Conservation (phyloP, 768 basidiomycete species). For the Tephrocybe sp. region DNA sequence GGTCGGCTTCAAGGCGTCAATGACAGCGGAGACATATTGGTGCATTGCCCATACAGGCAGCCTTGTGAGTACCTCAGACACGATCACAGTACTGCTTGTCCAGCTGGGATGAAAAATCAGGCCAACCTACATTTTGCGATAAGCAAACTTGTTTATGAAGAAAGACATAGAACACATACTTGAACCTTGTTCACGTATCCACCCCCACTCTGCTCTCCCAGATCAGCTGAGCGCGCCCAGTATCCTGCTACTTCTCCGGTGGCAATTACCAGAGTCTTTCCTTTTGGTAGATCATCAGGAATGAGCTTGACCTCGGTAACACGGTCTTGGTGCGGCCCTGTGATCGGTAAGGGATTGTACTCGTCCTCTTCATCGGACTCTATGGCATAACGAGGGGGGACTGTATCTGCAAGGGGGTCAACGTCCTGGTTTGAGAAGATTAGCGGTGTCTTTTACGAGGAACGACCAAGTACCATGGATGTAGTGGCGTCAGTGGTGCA, state of each 20-base stretch:
- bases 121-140: conserved; percentile 39
- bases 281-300: conserved; percentile 30
- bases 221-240: conserved; percentile 50
- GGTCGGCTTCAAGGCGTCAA: conserved; percentile 43
- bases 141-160: neutral
- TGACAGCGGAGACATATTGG: conserved; percentile 40
- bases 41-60: conserved; percentile 53
- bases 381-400: conserved; percentile 57
- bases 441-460: neutral
- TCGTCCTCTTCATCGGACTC: conserved; percentile 73
- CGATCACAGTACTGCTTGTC: conserved; percentile 43
- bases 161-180: conserved; percentile 27
- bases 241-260: conserved; percentile 42
- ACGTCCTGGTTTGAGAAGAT: conserved; percentile 35
- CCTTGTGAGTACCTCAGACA: conserved; percentile 49
- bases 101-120: conserved; percentile 48
- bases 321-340: conserved; percentile 16
- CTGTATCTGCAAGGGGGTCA: conserved; percentile 54
- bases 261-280: conserved; percentile 39
- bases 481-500: conserved; percentile 4
- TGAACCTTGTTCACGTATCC: conserved; percentile 44
- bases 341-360: conserved; percentile 38
- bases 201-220: conserved; percentile 51
- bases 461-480: conserved; percentile 12
- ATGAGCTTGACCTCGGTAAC: conserved; percentile 35